A percentile compares a stretch with the other conserved stretches of the same genome.
phyloP scores from a whole-genome alignment of 768 basidiomycete genomes.

The Suillus subalutaceus region DNA sequence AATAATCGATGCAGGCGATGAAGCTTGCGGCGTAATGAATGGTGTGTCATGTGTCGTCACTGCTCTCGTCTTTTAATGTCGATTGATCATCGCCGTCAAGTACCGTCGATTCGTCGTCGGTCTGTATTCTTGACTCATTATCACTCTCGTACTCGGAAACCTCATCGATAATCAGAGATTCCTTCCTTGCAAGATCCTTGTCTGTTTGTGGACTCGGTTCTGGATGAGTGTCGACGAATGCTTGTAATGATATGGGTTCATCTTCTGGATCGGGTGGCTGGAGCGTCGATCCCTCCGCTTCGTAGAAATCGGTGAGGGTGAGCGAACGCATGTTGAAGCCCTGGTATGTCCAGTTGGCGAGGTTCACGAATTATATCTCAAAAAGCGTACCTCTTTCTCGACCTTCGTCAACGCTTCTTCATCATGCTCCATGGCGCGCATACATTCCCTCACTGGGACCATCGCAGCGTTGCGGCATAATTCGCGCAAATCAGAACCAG shows the following conservation, averaged over 20 bases:
- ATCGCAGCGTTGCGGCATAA: constrained; percentile 93
- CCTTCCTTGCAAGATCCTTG: background rate
- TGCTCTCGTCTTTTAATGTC: background rate
- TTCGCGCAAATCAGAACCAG: constrained; percentile 91
- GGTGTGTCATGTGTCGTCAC: background rate
- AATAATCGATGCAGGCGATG: background rate
- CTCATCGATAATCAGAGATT: background rate
- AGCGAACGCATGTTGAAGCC: constrained; percentile 80
- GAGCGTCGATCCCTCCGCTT: constrained; percentile 36
- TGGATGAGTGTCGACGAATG: background rate
- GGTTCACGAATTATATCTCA: background rate
- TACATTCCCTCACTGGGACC: constrained; percentile 86
- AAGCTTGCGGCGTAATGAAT: background rate
- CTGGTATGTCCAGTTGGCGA: constrained; percentile 37
- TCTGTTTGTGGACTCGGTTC: background rate
- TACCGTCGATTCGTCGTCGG: constrained; percentile 11
- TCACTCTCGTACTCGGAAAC: background rate
- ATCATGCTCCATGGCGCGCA: constrained; percentile 54
- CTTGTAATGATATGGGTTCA: constrained; percentile 1
- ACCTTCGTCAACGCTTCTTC: constrained; percentile 50
- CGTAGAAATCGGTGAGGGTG: constrained; percentile 68
- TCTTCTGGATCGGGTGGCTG: background rate
- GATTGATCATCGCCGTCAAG: constrained; percentile 4
- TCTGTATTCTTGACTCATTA: background rate
- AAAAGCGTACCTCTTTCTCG: constrained; percentile 46